Evolutionary conservation across 345 rosid species (phyloP).

Genomic region (Salix brachista): DNA sequence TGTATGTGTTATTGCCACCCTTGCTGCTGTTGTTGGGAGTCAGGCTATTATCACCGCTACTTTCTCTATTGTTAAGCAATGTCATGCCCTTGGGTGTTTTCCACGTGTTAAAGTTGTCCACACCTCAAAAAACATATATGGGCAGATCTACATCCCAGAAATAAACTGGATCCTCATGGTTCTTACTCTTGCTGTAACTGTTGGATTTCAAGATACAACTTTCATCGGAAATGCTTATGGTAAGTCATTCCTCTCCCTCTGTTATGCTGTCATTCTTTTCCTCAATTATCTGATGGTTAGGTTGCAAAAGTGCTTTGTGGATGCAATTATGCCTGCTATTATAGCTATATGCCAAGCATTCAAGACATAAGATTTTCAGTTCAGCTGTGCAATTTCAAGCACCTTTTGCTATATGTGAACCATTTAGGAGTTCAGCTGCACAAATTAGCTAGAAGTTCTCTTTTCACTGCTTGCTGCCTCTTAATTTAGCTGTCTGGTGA

Average conservation of each 20-base stretch:
- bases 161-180: constrained; percentile 97
- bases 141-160: constrained; percentile 94
- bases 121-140: constrained; percentile 73
- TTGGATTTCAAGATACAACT: constrained; percentile 74
- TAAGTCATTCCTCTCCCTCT: constrained; percentile 23
- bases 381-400: not conserved
- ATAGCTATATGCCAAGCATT: not conserved
- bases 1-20: constrained; percentile 80
- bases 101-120: constrained; percentile 94
- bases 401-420: not conserved
- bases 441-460: not conserved
- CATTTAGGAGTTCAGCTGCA: not conserved
- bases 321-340: not conserved
- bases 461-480: not conserved
- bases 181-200: constrained; percentile 71
- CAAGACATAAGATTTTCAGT: not conserved
- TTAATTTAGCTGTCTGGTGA: not conserved
- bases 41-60: constrained; percentile 88
- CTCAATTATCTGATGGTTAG: not conserved
- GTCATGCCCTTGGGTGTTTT: constrained; percentile 93
- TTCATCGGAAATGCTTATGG: constrained; percentile 93
- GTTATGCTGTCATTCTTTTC: not conserved
- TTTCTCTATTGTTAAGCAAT: constrained; percentile 83
- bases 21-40: constrained; percentile 89
- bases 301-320: not conserved